Evolutionary conservation across 176 grass and related monocot genomes (phyloP), one percentile per base, ranked within the genome.

Genomic region (Eleusine indica): DNA sequence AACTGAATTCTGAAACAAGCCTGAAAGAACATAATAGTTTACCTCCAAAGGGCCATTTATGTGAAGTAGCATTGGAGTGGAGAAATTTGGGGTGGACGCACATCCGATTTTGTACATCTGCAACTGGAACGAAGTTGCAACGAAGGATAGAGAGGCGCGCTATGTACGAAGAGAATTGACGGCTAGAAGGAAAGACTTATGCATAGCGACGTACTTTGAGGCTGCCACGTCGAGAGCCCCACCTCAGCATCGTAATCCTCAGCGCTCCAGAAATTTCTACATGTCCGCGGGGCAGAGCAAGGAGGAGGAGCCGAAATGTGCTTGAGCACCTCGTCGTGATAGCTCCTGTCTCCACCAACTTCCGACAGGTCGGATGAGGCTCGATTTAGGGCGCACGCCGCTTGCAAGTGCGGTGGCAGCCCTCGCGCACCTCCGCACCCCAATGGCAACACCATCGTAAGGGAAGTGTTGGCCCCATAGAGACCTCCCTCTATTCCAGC

Each of bases 21-120:
- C 57, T 39, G 66, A 2, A 67, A 48, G 2, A 41, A 38, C 25
- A 4, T 43, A 46, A 76, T 29, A 17, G 56, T 64, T 41, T 68
- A 91, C 92, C 92, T 81, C 92, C 92, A 65, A 94, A 94, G 0
- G 89, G 86, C 92, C 92, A 94, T 73, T 94, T 90, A 9, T 93
- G 91, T 21, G 91, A 93, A 67, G 88, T 94, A 1, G 88, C 92
- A 4, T 94, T 94, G 18, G 89, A 94, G 82, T 94, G 92, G 28
- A 94, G 92, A 75, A 94, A 91, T 63, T 94, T 86, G 2, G 92
- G 89, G 58, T 94, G 88, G 9, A 94, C 70, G 9, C 89, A 79
- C 84, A 94, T 80, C 35, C 89, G 86, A 39, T 86, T 94, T 51
- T 73, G 75, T 58, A 70, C 70, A 89, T 63, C 92, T 91, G 71